phyloP scores from a whole-genome alignment of 2,329 filamentous ascomycete genomes.

The Claviceps lovelessii region DNA sequence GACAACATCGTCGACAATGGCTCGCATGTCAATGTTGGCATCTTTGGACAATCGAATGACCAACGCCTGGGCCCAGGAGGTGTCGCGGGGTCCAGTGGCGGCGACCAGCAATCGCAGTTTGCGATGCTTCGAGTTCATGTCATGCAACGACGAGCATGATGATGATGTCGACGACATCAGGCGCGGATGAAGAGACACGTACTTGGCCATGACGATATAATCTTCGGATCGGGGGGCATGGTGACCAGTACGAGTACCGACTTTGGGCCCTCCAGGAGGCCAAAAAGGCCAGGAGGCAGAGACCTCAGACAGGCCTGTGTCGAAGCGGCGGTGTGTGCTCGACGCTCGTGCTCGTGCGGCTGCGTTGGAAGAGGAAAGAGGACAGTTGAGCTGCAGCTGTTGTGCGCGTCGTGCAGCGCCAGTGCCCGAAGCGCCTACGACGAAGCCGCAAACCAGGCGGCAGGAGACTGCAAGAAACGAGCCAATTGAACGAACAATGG shows the following conservation, averaged over 20 bases:
- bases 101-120: slow-evolving; percentile 50
- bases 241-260: slow-evolving; percentile 4
- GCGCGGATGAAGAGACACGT: slow-evolving; percentile 17
- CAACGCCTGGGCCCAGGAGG: slow-evolving; percentile 50
- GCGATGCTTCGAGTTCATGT: slow-evolving; percentile 22
- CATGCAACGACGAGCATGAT: slow-evolving; percentile 21
- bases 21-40: slow-evolving; percentile 43
- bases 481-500: background rate
- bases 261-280: background rate
- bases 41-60: slow-evolving; percentile 54
- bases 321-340: background rate
- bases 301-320: background rate
- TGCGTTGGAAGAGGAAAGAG: background rate
- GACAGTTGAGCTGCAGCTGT: background rate
- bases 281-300: background rate
- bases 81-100: slow-evolving; percentile 49
- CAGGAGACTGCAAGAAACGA: background rate
- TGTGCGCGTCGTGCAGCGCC: background rate
- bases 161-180: slow-evolving; percentile 18
- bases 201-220: slow-evolving; percentile 19
- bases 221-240: slow-evolving; percentile 16
- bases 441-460: background rate
- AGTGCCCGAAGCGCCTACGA: background rate
- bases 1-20: slow-evolving; percentile 51
- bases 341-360: no score